Conservation (phyloP, 2,329 filamentous ascomycete genomes). For the Cytospora schulzeri region DNA sequence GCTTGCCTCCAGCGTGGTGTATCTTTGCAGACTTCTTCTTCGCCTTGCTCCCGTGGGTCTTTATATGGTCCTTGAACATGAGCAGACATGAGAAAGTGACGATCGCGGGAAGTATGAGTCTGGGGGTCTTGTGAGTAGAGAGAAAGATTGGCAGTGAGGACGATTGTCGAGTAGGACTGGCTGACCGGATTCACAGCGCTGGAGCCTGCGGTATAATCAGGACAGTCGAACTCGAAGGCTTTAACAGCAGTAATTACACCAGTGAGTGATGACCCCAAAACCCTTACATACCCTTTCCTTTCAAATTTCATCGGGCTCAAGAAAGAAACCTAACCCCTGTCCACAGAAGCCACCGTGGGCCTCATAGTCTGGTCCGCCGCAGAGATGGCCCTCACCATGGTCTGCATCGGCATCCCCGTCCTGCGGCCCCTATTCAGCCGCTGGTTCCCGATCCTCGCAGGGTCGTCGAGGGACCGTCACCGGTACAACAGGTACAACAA, state of each 20-base stretch:
- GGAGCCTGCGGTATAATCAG: slow-evolving; percentile 36
- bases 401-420: slow-evolving; percentile 41
- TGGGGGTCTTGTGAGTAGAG: slow-evolving; percentile 42
- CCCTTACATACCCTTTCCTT: not conserved
- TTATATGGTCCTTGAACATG: slow-evolving; percentile 46
- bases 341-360: slow-evolving; percentile 32
- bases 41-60: slow-evolving; percentile 42
- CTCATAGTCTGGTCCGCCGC: slow-evolving; percentile 40
- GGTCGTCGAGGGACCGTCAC: not conserved
- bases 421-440: slow-evolving; percentile 37
- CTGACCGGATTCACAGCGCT: no score
- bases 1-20: not conserved
- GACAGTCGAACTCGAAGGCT: slow-evolving; percentile 34
- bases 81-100: slow-evolving; percentile 43
- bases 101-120: slow-evolving; percentile 42
- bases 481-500: not conserved
- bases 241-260: slow-evolving; percentile 36
- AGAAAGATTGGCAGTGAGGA: slow-evolving; percentile 22
- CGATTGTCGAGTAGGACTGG: no score
- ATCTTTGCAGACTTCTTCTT: slow-evolving; percentile 40
- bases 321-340: not conserved
- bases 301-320: slow-evolving; percentile 5
- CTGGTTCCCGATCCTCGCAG: not conserved
- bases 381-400: slow-evolving; percentile 39
- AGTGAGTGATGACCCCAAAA: slow-evolving; percentile 28